Conservation (phyloP, 2,329 filamentous ascomycete species). For the Botrytis elliptica region DNA sequence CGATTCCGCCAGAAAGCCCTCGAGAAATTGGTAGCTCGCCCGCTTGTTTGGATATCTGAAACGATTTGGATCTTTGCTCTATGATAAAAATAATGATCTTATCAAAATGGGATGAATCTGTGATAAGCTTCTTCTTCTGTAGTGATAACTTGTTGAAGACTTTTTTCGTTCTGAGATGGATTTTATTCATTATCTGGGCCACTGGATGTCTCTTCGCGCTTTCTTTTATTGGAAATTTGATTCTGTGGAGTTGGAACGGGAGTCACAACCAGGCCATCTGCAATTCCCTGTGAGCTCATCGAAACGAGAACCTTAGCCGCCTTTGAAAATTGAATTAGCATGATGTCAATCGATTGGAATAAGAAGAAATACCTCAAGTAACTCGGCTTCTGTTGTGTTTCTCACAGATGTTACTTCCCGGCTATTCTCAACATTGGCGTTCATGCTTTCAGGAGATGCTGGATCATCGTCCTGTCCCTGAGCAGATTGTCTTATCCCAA, state of each 20-base stretch:
- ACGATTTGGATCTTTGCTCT: not conserved
- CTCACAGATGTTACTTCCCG: not conserved
- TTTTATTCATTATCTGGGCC: no score
- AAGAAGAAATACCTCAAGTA: not conserved
- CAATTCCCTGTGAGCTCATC: not conserved
- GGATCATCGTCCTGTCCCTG: rapidly evolving
- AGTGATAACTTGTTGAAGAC: not conserved
- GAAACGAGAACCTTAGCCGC: not conserved
- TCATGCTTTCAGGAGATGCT: not conserved
- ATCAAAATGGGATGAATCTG: no score
- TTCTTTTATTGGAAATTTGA: not conserved
- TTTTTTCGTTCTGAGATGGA: not conserved
- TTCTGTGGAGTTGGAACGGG: not conserved
- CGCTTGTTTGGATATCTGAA: not conserved
- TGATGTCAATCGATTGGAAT: rapidly evolving
- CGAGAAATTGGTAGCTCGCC: not conserved
- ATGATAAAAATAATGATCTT: not conserved
- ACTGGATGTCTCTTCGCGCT: not conserved
- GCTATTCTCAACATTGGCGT: not conserved
- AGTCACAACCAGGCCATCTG: not conserved
- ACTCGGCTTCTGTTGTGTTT: not conserved
- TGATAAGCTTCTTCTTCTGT: not conserved
- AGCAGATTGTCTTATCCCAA: rapidly evolving
- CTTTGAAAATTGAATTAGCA: not conserved
- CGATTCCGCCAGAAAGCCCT: not conserved